Base-by-base conservation (phyloP, 192 early-diverging fungal genomes). In the Coemansia sp. region DNA sequence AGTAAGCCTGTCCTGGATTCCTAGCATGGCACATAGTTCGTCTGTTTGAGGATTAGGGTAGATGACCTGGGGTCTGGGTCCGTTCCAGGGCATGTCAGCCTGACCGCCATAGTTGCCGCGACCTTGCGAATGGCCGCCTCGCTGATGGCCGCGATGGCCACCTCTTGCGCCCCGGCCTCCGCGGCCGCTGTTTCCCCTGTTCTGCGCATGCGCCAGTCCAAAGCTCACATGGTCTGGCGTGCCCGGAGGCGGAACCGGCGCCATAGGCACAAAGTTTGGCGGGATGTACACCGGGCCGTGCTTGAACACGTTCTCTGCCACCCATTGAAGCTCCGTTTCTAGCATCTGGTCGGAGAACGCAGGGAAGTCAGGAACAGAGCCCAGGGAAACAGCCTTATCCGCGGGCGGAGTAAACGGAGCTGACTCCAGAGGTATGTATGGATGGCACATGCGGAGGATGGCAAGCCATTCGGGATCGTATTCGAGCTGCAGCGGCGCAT, bases 381-480 rank as follows among this genome's bases (percentile, higher is more conserved):
- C 87, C 82, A 70, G 60, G 32, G 68, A 29, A 27, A 86, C 60
- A 29, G 55, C 74, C 6, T 68, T 16, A 20, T 56, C 68, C 0
- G 84, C 71, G 3, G 64, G 58, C 1, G 88, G 87, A 22, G 52
- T 32, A 6, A 89, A 74, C 1, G 70, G 60, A n/a, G 68, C 57
- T 30, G 89, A 82, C 0, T 75, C 58, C 11, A 69, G 54, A 24
- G 82, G 84, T 42, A 90, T 57, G 60, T 85, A 82, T n/a, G 72
- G 68, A 29, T 88, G 74, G 64, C 84, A 78, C 19, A 85, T 83
- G 30, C 84, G 82, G 34, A 86, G 84, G 42, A 93, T 90, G 2
- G 90, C 87, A 8, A 93, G 75, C 91, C 91, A 93, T 60, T 93
- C 90, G 24, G 86, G 79, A 60, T 93, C 91, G 61, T 97, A 97